Percentiles rank a stretch among this genome's conserved stretches.
Evolutionary conservation across 2,329 filamentous ascomycete species (phyloP).

Genomic region (Colletotrichum sp.): DNA sequence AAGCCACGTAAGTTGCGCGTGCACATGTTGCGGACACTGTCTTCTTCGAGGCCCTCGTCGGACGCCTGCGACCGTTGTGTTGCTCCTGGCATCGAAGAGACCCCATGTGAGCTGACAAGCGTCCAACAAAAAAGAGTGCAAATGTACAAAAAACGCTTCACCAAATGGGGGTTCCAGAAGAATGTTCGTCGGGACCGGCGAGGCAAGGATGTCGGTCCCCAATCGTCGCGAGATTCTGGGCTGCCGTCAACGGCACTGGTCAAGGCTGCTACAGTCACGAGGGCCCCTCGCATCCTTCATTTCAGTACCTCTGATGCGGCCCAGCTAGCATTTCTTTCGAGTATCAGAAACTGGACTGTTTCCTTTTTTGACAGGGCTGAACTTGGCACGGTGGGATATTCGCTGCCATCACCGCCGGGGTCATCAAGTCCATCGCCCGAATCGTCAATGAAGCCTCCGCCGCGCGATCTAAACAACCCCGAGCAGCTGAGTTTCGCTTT

Average conservation of each 20-base stretch:
- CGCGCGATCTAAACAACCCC: background rate
- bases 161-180: constrained; percentile 27
- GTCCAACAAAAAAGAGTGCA: constrained; percentile 11
- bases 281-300: background rate
- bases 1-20: constrained; percentile 22
- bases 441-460: background rate
- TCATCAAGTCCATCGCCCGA: background rate
- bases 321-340: background rate
- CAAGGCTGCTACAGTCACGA: background rate
- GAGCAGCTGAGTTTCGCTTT: constrained; percentile 21
- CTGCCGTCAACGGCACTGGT: background rate
- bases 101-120: background rate
- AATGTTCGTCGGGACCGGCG: background rate
- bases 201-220: background rate
- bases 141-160: constrained; percentile 30
- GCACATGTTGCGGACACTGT: background rate
- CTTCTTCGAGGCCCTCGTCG: background rate
- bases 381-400: background rate
- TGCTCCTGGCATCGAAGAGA: background rate
- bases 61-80: background rate
- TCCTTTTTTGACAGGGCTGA: background rate
- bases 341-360: background rate
- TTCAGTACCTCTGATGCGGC: background rate
- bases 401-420: background rate
- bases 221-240: background rate